Base-by-base conservation (phyloP, 2,329 filamentous ascomycete species). In the Erysiphe neolycopersici region DNA sequence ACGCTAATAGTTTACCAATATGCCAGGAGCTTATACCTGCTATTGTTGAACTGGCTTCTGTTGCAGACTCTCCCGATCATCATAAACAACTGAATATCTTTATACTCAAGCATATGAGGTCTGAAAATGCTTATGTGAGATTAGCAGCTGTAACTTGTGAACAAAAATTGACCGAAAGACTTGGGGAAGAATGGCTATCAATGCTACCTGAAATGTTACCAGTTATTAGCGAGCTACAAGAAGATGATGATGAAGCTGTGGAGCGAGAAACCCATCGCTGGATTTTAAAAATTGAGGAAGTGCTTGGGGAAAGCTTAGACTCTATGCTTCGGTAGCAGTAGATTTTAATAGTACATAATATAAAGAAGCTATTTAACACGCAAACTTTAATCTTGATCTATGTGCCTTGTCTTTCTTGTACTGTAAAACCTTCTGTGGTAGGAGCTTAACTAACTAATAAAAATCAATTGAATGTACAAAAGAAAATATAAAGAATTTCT, bases 161-260 rank as follows among this genome's bases (percentile, higher is more conserved):
- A 62, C 78, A 84, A 56, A 71, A 69, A 13, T 64, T 95, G 48
- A 91, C 84, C 12, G 73, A 79, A 51, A 67, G 72, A 41, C 62
- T 95, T 22, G 85, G 85, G 46, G 85, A 95, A 58, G 89, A 98
- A 56, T 98, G 89, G 89, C 62, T 98, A 47, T 71, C 76, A 1
- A 70, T 91, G 64, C 60, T 95, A 56, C 83, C 87, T 0, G 89
- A 98, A 68, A 95, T 94, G 79, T 62, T 98, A 58, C 87, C 91
- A 17, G 82, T 87, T 50, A 93, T 99, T 53, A 91, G 82, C 54
- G 89, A 98, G 63, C 60, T 93, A 54, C 79, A 93, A 62, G 89
- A 98, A 57, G 89, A 98, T 58, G 89, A 95, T 51, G 85, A 95
- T 56, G 89, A 95, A 62, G 68, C 69, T 26, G 87, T 98, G 19